phyloP scores from a whole-genome alignment of 768 basidiomycete species.

The Dacryopinax primogenitus region DNA sequence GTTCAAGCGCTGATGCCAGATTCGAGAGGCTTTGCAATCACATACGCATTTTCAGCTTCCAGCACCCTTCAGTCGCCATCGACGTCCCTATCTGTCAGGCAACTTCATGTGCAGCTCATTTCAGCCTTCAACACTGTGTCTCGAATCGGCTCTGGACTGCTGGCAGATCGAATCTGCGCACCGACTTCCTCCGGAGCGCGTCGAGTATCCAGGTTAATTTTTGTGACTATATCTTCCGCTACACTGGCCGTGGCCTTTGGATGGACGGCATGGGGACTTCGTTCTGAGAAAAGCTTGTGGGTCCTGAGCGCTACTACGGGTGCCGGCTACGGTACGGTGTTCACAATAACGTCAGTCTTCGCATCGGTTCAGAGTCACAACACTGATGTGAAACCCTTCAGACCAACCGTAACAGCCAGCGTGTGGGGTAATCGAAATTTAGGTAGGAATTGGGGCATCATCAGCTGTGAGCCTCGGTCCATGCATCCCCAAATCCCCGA shows the following conservation, averaged over 20 bases:
- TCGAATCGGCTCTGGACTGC: constrained; percentile 50
- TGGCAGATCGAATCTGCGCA: constrained; percentile 45
- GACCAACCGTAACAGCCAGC: constrained; percentile 56
- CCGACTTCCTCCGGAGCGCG: constrained; percentile 36
- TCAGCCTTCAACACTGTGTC: constrained; percentile 60
- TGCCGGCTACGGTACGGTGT: constrained; percentile 53
- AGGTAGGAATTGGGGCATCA: constrained; percentile 47
- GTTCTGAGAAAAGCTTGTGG: constrained; percentile 47
- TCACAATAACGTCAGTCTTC: constrained; percentile 52
- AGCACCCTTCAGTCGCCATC: constrained; percentile 11
- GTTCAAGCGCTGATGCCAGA: constrained; percentile 40
- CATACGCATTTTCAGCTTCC: constrained; percentile 13
- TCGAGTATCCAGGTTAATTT: constrained; percentile 47
- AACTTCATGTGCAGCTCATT: constrained; percentile 55
- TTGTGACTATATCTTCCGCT: constrained; percentile 38
- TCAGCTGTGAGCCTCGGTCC: constrained; percentile 21
- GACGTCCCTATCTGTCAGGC: constrained; percentile 27
- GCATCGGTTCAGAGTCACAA: neutral
- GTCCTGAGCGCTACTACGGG: constrained; percentile 56
- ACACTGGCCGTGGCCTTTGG: constrained; percentile 41
- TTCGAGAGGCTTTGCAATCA: constrained; percentile 21
- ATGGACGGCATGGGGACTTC: constrained; percentile 42
- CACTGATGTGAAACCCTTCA: constrained; percentile 22
- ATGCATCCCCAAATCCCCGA: neutral
- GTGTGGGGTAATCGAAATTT: constrained; percentile 59